A percentile compares a stretch with the other conserved stretches of the same genome.
Conservation (phyloP, 2,329 filamentous ascomycete genomes). For the Aureobasidium pullulans region DNA sequence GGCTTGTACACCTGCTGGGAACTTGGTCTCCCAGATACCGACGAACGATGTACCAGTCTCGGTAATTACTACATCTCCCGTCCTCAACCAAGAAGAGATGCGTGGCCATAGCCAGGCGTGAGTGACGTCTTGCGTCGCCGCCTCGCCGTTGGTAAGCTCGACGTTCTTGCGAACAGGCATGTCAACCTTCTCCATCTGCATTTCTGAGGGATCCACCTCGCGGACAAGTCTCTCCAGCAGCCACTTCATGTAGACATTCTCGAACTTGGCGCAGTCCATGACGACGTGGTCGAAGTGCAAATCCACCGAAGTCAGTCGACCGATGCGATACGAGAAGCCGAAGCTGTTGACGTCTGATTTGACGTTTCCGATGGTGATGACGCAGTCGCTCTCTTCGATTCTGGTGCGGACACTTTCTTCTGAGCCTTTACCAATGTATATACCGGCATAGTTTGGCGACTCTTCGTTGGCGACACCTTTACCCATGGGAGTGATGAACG, state of each 20-base stretch:
- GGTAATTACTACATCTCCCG: slow-evolving; percentile 71
- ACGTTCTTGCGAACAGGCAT: slow-evolving; percentile 10
- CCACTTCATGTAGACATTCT: slow-evolving; percentile 39
- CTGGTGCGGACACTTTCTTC: slow-evolving; percentile 16
- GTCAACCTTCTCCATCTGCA: slow-evolving; percentile 16
- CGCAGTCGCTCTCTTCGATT: slow-evolving; percentile 20
- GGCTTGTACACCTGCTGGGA: slow-evolving; percentile 69
- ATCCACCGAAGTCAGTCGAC: slow-evolving; percentile 22
- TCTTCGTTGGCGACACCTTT: slow-evolving; percentile 46
- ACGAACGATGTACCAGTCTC: slow-evolving; percentile 87
- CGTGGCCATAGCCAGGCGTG: slow-evolving; percentile 73
- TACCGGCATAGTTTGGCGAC: slow-evolving; percentile 39
- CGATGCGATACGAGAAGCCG: slow-evolving; percentile 24
- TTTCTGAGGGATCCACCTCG: background rate
- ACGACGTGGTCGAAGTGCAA: slow-evolving; percentile 56
- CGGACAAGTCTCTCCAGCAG: background rate
- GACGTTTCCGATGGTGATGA: slow-evolving; percentile 18
- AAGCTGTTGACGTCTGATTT: slow-evolving; percentile 23
- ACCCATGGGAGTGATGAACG: slow-evolving; percentile 41
- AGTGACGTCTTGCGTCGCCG: slow-evolving; percentile 36
- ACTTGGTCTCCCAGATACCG: slow-evolving; percentile 77
- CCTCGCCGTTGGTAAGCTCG: slow-evolving; percentile 29
- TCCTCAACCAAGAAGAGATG: slow-evolving; percentile 62
- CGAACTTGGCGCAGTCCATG: slow-evolving; percentile 12
- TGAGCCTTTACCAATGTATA: slow-evolving; percentile 21